These are phyloP conservation scores for Polytrichum formosum DNA, from an alignment of 225 moss, liverwort and hornwort species.

Conservation along the genomic window DNA sequence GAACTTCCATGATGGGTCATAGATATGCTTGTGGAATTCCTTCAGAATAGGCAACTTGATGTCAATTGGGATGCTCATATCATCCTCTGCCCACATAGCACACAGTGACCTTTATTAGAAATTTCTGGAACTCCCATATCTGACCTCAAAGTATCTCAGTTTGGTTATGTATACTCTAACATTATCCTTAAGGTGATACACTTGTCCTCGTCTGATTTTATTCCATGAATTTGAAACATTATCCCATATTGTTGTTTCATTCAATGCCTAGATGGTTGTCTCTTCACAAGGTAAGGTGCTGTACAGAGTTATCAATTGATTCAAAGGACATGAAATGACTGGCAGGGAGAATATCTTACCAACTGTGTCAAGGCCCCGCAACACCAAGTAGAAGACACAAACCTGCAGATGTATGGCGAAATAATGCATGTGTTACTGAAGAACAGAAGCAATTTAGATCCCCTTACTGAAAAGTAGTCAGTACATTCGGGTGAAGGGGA, in stretches of 20 bases:
- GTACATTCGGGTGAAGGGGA: too few species aligned
- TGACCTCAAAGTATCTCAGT: too few species aligned
- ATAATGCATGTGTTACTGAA: not conserved
- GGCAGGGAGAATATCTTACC: slow-evolving; percentile 24
- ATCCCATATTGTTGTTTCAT: too few species aligned
- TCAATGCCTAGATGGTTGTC: not conserved
- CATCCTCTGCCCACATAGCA: slow-evolving; percentile 66
- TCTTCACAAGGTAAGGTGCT: not conserved
- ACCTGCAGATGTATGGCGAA: slow-evolving; percentile 22
- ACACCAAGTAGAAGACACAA: slow-evolving; percentile 61
- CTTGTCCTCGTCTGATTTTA: too few species aligned
- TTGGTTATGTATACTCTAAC: too few species aligned
- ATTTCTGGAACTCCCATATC: not conserved
- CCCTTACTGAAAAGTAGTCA: too few species aligned
- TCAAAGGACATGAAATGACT: not conserved
- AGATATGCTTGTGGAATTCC: slow-evolving; percentile 69
- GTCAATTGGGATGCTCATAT: slow-evolving; percentile 82
- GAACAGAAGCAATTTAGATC: too few species aligned
- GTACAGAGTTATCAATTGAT: not conserved
- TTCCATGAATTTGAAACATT: too few species aligned
- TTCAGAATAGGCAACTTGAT: slow-evolving; percentile 88
- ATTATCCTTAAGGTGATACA: too few species aligned
- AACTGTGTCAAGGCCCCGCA: slow-evolving; percentile 54
- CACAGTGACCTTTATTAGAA: not conserved
- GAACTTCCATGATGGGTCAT: slow-evolving; percentile 77